Evolutionary conservation across 208 protist genomes (phyloP), one percentile per base, ranked within the genome.

Genomic region (Crithidia mellificae): DNA sequence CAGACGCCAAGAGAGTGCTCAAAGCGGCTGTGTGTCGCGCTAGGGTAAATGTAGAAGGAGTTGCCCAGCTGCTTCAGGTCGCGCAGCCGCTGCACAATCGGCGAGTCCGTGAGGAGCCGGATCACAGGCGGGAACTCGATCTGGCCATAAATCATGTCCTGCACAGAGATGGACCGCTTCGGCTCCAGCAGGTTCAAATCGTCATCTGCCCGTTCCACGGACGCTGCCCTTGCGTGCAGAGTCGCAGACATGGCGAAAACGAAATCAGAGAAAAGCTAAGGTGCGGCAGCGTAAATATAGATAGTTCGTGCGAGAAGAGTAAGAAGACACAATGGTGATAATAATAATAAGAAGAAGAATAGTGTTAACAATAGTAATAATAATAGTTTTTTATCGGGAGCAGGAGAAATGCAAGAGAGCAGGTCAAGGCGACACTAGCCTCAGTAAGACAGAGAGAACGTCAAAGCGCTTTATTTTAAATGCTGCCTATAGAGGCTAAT

Each of bases 31-130:
- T 98, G 88, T 11, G 90, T 92, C 5, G 91, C 95, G 46, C 90
- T 78, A n/a, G 96, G 94, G 65, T 94, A 98, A 19, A 98, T 80
- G 73, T 89, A 98, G 59, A 84, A 81, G 3, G 85, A 79, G 29
- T 78, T 91, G 36, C 97, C 97, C 7, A 99, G 72, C 80, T 99
- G 97, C 72, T 96, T 96, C 49, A 99, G 61, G 54, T 92, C 88
- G 2, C 95, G 80, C 51, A 98, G 82, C 19, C 97, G 88, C 82
- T 99, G 96, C 54, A 98, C 96, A 49, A 98, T 67, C 6, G 83
- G 87, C 12, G 96, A 95, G 78, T 98, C 96, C 20, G 98, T 91
- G 50, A 98, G 74, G 9, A 95, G 30, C 8, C 91, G 58, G 20
- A 96, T 74, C n/a, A 91, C 76, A 34, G 80, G 74, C 0, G 92